Evolutionary conservation across 2,329 filamentous ascomycete genomes (phyloP), one percentile per base, ranked within the genome.

Genomic region (Eutypa lata): DNA sequence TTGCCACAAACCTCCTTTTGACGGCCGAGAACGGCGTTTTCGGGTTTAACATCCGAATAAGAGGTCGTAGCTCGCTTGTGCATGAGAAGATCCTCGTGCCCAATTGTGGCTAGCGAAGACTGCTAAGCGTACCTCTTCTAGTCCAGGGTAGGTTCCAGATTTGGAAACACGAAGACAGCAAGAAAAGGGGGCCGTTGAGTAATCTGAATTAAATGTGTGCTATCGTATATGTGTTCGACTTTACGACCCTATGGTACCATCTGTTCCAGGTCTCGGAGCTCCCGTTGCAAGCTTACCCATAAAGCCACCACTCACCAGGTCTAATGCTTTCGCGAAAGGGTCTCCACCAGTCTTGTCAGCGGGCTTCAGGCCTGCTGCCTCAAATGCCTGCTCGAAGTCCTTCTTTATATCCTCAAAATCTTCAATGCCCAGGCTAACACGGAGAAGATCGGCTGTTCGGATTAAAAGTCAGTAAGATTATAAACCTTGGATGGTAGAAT

Each of bases 331-430:
- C 26, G 26, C 10, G 26, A 31, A 31, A 31, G 26, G 26, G 37
- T n/a, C n/a, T 38, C 37, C n/a, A 7, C 37, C 14, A 7, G 14
- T n/a, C n/a, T 38, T 16, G 7, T 38, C 14, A 7, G 11, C 43
- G 56, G 61, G 11, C 55, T 47, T 18, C 19, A 70, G 59, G 18
- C 59, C 62, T 11, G 66, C 70, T n/a, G 74, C 71, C 49, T 75
- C 71, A 65, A 88, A 87, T 0, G 82, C 83, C 69, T 88, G 86
- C 67, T 86, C 82, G 62, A 90, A 89, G 67, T 89, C 87, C 31
- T 79, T 79, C 61, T 84, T 85, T 64, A 90, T 89, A 61, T 90
- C 87, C 68, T 88, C 85, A 57, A 89, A 87, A 63, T 88, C 85
- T 68, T 89, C 87, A 7, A 82, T 89, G 49, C 86, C 86, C 51